Percentiles rank a stretch among this genome's conserved stretches.
phyloP scores from a whole-genome alignment of 1,139 yeast species.

The Suhomyces terraborum region DNA sequence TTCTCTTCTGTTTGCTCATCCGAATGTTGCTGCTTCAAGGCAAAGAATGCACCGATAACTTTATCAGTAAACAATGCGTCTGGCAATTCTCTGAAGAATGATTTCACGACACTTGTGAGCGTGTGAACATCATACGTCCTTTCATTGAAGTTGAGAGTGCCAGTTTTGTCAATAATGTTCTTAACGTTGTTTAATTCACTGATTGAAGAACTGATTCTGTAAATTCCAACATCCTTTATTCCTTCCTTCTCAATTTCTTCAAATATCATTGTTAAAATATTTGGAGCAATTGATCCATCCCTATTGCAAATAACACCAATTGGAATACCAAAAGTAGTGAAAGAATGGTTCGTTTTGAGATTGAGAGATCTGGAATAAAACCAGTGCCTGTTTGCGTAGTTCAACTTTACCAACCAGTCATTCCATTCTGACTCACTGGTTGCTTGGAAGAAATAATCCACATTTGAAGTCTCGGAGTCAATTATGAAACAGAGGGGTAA shows the following conservation, averaged over 20 bases:
- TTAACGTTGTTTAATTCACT: constrained; percentile 74
- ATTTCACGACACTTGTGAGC: constrained; percentile 85
- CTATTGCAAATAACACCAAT: constrained; percentile 71
- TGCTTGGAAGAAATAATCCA: constrained; percentile 73
- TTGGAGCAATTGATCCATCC: constrained; percentile 65
- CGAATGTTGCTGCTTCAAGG: constrained; percentile 32
- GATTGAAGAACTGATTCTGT: constrained; percentile 88
- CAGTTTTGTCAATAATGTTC: constrained; percentile 70
- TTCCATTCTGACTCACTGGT: constrained; percentile 61
- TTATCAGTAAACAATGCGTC: constrained; percentile 73
- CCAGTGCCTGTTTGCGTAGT: constrained; percentile 58
- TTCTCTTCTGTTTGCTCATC: constrained; percentile 26
- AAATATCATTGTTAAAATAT: constrained; percentile 63
- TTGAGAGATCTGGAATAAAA: constrained; percentile 48
- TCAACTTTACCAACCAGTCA: constrained; percentile 68
- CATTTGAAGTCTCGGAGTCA: constrained; percentile 50
- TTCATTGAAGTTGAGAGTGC: constrained; percentile 58
- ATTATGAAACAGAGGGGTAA: constrained; percentile 63
- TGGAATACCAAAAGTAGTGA: constrained; percentile 85
- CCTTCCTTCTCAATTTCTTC: constrained; percentile 82
- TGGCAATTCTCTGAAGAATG: constrained; percentile 83
- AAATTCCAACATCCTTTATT: constrained; percentile 85
- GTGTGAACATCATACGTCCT: constrained; percentile 84
- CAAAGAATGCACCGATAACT: constrained; percentile 52
- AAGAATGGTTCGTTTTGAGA: constrained; percentile 32